phyloP scores from a whole-genome alignment of 371 early-diverging fungal species.

The Lichtheimia hyalospora region DNA sequence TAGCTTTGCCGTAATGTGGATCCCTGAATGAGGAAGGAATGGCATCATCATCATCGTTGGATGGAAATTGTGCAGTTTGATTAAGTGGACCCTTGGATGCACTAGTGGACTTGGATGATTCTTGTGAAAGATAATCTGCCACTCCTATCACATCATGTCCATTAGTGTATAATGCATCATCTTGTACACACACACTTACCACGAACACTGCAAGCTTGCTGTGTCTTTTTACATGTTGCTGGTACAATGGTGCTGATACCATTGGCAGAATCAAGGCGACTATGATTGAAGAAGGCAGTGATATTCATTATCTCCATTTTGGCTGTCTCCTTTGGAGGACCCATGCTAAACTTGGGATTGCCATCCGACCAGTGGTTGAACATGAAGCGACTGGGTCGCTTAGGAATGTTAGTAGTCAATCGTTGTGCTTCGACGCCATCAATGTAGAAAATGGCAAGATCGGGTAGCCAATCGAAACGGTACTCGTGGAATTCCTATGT shows the following conservation, averaged over 20 bases:
- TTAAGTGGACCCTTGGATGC: too few species aligned
- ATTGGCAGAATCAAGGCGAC: background rate
- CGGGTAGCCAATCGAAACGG: slow-evolving; percentile 36
- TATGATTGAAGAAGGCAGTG: slow-evolving; percentile 22
- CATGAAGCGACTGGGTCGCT: slow-evolving; percentile 22
- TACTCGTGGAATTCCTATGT: slow-evolving; percentile 31
- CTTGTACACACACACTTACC: background rate
- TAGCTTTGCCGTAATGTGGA: too few species aligned
- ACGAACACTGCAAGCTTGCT: slow-evolving; percentile 9
- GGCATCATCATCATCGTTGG: too few species aligned
- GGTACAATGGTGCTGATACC: slow-evolving; percentile 4
- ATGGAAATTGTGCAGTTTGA: too few species aligned
- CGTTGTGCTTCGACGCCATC: slow-evolving; percentile 22
- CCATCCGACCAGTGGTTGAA: slow-evolving; percentile 41
- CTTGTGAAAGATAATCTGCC: too few species aligned
- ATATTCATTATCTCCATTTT: slow-evolving; percentile 19
- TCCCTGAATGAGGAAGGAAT: too few species aligned
- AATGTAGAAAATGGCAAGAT: slow-evolving; percentile 21
- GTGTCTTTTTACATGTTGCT: slow-evolving; percentile 6
- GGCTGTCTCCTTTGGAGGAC: slow-evolving; percentile 24
- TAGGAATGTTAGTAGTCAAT: slow-evolving; percentile 25
- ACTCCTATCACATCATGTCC: too few species aligned
- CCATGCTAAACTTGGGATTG: slow-evolving; percentile 31
- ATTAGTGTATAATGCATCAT: too few species aligned
- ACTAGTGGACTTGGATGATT: too few species aligned